Base-by-base conservation (phyloP, 306 rosid genomes). In the Purshia tridentata region DNA sequence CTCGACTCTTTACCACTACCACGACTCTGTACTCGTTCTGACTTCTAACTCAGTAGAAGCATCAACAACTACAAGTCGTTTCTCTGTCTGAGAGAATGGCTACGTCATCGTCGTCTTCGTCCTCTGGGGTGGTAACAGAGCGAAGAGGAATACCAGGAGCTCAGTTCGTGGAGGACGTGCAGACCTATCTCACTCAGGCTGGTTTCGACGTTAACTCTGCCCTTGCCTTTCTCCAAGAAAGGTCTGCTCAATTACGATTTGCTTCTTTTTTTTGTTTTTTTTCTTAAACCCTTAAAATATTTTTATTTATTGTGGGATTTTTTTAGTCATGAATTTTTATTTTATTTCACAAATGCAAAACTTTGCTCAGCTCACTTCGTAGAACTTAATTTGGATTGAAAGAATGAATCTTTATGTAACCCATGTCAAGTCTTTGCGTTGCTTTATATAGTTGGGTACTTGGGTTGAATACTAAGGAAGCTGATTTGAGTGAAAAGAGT, bases 91-190 rank as follows among this genome's bases (percentile, higher is more conserved):
- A 3, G 53, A 72, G 63, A 51, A 84, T 87, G 93, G 87, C 85
- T 69, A 78, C 92, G 53, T 65, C 84, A 2, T 78, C 90, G 22
- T 56, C 82, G 4, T 80, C 91, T 11, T 44, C 90, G 5, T 63
- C 78, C 45, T 71, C 86, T 3, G 85, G 50, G 64, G 60, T 11
- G 45, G 75, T 77, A 2, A 81, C 89, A 12, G 98, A 93, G 73
- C 84, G 98, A 76, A 83, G 98, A 84, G 98, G 98, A 77, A 93
- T 93, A 66, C 96, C 97, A n/a, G 92, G 90, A 23, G 93, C 98
- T 65, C 98, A 87, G 80, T 90, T 93, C 73, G 97, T 93, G 0
- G 96, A 90, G 41, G 98, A 93, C 71, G 98, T 93, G 47, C 93
- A 89, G 70, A 90, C 87, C 16, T 90, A 87, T 79, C 98, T 90